A percentile compares a stretch with the other conserved stretches of the same genome.
Evolutionary conservation across 441 rosid genomes (phyloP).

Genomic region (Pelargonium exstipulatum): DNA sequence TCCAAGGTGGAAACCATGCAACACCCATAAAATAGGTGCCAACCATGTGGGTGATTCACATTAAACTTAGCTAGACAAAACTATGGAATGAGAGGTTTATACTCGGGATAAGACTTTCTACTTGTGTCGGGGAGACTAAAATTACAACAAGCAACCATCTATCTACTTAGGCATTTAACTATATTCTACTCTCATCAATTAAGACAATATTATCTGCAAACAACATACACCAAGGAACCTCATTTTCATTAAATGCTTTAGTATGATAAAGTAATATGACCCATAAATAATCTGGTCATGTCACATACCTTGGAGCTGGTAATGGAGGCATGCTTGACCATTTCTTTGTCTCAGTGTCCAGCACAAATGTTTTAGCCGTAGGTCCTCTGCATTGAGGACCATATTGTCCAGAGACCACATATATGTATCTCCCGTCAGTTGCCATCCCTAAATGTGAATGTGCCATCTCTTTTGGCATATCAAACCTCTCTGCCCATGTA

Average conservation of each 20-base stretch:
- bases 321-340: slow-evolving; percentile 65
- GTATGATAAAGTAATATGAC: no score
- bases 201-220: no score
- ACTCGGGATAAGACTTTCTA: no score
- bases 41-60: no score
- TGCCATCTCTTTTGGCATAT: slow-evolving; percentile 97
- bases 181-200: neutral
- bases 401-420: slow-evolving; percentile 76
- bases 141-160: no score
- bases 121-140: no score
- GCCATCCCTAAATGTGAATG: slow-evolving; percentile 98
- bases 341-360: slow-evolving; percentile 68
- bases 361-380: slow-evolving; percentile 68
- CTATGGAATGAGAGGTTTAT: no score
- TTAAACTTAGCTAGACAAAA: no score
- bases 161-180: no score
- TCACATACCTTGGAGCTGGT: slow-evolving; percentile 76
- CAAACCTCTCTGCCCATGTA: slow-evolving; percentile 79
- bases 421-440: slow-evolving; percentile 86
- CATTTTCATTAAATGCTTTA: neutral
- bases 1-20: neutral
- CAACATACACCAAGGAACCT: slow-evolving; percentile 2
- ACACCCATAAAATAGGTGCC: neutral
- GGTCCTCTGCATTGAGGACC: slow-evolving; percentile 97
- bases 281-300: neutral